These are phyloP conservation scores for Antrodiella citrinella DNA, from an alignment of 768 basidiomycete genomes.

Conservation along the genomic window DNA sequence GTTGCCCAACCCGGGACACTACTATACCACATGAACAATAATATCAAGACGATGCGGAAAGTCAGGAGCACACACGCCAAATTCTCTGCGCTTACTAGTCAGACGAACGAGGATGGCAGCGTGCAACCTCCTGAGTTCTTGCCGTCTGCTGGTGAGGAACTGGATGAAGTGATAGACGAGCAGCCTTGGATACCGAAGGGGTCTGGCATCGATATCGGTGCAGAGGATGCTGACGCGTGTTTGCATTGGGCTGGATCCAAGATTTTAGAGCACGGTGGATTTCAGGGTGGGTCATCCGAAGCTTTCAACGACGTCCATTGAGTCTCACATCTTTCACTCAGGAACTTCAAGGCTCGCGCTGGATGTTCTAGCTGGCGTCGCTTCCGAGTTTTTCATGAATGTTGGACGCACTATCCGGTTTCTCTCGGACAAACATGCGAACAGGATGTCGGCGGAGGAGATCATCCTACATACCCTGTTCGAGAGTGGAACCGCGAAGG, in stretches of 20 bases:
- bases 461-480: conserved; percentile 88
- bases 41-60: conserved; percentile 67
- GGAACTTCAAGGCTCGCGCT: conserved; percentile 72
- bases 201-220: conserved; percentile 44
- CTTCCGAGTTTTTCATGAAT: conserved; percentile 75
- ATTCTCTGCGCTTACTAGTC: conserved; percentile 48
- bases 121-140: background rate
- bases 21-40: conserved; percentile 65
- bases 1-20: conserved; percentile 30
- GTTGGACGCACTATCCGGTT: conserved; percentile 83
- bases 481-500: conserved; percentile 74
- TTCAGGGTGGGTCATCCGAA: conserved; percentile 68
- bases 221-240: conserved; percentile 53
- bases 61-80: conserved; percentile 68
- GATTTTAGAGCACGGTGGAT: conserved; percentile 84
- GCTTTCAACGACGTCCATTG: no score
- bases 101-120: conserved; percentile 21
- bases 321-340: no score
- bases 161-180: conserved; percentile 40
- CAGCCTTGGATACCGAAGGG: conserved; percentile 42
- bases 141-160: conserved; percentile 20
- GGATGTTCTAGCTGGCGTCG: conserved; percentile 69
- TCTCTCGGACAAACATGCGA: conserved; percentile 71
- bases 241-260: conserved; percentile 66
- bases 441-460: conserved; percentile 87